Conservation (phyloP, 2,329 filamentous ascomycete species). For the Aspergillus quadricinctus region DNA sequence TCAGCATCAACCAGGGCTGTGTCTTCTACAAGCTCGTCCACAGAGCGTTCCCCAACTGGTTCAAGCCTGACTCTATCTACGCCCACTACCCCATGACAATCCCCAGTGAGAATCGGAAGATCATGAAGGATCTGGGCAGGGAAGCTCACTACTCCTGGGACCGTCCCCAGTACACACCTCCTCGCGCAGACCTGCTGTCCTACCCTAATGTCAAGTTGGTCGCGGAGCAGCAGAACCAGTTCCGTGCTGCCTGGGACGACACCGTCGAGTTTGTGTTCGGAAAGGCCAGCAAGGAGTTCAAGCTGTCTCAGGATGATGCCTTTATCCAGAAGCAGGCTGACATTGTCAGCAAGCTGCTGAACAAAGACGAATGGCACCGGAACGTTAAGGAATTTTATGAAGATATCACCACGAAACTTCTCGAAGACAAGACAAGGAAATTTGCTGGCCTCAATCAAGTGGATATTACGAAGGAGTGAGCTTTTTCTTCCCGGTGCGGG, state of each 20-base stretch:
- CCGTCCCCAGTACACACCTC: constrained; percentile 51
- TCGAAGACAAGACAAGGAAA: constrained; percentile 62
- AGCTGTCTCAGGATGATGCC: constrained; percentile 51
- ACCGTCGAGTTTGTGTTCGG: constrained; percentile 62
- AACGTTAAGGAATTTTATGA: constrained; percentile 66
- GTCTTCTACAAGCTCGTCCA: constrained; percentile 82
- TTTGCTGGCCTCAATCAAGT: constrained; percentile 61
- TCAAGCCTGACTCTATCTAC: constrained; percentile 72
- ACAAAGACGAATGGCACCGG: constrained; percentile 57
- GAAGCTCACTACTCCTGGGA: constrained; percentile 67
- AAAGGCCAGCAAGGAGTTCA: constrained; percentile 52
- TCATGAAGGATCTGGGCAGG: constrained; percentile 63
- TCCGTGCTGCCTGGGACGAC: constrained; percentile 62
- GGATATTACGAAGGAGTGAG: constrained; percentile 60
- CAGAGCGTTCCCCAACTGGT: constrained; percentile 74
- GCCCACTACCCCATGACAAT: constrained; percentile 71
- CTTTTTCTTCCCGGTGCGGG: neutral
- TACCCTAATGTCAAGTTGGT: constrained; percentile 60
- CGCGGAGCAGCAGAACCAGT: constrained; percentile 57
- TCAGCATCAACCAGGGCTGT: constrained; percentile 72
- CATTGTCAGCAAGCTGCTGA: constrained; percentile 55
- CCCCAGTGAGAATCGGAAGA: constrained; percentile 67
- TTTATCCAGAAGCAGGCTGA: constrained; percentile 50
- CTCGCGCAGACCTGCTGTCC: constrained; percentile 55
- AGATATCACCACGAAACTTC: constrained; percentile 56